These are phyloP conservation scores for Hypoxylon subgilvum DNA, from an alignment of 495 filamentous ascomycete genomes.

Conservation along the genomic window DNA sequence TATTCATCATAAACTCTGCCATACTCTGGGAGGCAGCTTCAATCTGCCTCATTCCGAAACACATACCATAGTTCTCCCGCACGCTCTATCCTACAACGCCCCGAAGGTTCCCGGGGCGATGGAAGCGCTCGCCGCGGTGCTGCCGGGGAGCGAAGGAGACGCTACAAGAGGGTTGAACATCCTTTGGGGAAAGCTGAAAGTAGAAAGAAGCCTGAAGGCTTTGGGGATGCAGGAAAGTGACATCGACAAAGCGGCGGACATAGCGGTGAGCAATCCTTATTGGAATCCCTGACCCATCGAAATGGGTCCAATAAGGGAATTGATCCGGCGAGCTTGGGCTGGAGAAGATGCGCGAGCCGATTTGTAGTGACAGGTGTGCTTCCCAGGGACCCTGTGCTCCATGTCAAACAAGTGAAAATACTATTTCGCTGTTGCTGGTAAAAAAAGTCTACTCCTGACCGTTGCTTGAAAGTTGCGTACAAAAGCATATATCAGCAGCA, in stretches of 20 bases:
- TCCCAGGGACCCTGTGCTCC: not conserved
- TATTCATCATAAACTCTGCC: slow-evolving; percentile 74
- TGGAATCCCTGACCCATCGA: slow-evolving; percentile 68
- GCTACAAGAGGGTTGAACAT: slow-evolving; percentile 68
- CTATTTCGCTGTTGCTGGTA: too few relatives aligned
- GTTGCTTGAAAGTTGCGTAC: too few relatives aligned
- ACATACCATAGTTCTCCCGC: slow-evolving; percentile 70
- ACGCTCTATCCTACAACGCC: slow-evolving; percentile 72
- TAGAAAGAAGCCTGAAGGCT: slow-evolving; percentile 63
- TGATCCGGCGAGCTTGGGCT: slow-evolving; percentile 70
- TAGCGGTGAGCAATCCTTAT: slow-evolving; percentile 68
- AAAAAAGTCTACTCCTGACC: too few relatives aligned
- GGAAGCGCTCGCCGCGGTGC: slow-evolving; percentile 60
- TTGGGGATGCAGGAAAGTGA: slow-evolving; percentile 71
- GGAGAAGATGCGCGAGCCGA: slow-evolving; percentile 68
- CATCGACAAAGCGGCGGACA: slow-evolving; percentile 69
- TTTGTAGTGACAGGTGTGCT: slow-evolving; percentile 45
- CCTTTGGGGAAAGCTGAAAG: slow-evolving; percentile 61
- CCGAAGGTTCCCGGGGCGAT: slow-evolving; percentile 65
- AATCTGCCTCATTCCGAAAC: slow-evolving; percentile 74
- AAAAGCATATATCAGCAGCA: not conserved
- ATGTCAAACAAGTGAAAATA: not conserved
- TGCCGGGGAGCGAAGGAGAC: slow-evolving; percentile 63
- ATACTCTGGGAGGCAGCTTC: slow-evolving; percentile 71
- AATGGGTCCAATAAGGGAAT: slow-evolving; percentile 63